Conservation (phyloP, 352 stramenopile genomes). For the Phytopythium sindhum region DNA sequence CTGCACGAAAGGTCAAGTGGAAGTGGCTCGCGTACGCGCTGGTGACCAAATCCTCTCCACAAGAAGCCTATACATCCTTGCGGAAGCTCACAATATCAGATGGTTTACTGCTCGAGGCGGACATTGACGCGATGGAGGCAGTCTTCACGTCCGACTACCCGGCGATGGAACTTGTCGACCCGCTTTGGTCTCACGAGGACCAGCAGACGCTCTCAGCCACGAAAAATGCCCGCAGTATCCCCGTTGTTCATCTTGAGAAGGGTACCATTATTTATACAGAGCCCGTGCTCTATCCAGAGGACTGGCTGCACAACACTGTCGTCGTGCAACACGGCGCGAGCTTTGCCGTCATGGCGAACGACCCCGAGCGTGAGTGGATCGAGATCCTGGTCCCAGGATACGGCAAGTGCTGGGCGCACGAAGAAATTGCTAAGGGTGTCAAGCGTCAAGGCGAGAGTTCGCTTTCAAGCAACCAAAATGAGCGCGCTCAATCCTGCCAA, state of each 20-base stretch:
- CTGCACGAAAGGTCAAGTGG: constrained; percentile 19
- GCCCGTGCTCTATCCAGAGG: constrained; percentile 25
- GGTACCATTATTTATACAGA: constrained; percentile 26
- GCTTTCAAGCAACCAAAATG: constrained; percentile 5
- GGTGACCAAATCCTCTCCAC: not conserved
- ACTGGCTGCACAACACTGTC: constrained; percentile 26
- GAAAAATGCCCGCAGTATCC: not conserved
- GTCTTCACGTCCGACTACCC: constrained; percentile 20
- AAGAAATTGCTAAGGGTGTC: constrained; percentile 9
- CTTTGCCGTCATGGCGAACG: constrained; percentile 26
- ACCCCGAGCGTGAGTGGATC: constrained; percentile 19
- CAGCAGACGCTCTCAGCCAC: constrained; percentile 6
- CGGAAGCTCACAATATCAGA: constrained; percentile 17
- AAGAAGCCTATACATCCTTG: not conserved
- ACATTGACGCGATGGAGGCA: constrained; percentile 19
- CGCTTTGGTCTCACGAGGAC: constrained; percentile 25
- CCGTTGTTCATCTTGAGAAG: constrained; percentile 6
- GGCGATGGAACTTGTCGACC: constrained; percentile 24
- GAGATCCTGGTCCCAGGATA: constrained; percentile 35
- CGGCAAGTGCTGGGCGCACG: constrained; percentile 38
- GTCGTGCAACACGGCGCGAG: constrained; percentile 21
- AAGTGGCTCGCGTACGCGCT: constrained; percentile 25
- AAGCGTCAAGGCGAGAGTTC: not conserved
- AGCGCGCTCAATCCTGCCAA: not conserved
- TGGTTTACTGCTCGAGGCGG: constrained; percentile 14